Evolutionary conservation across 2,329 filamentous ascomycete species (phyloP), one percentile per base, ranked within the genome.

Genomic region (Fusarium kyushuense): DNA sequence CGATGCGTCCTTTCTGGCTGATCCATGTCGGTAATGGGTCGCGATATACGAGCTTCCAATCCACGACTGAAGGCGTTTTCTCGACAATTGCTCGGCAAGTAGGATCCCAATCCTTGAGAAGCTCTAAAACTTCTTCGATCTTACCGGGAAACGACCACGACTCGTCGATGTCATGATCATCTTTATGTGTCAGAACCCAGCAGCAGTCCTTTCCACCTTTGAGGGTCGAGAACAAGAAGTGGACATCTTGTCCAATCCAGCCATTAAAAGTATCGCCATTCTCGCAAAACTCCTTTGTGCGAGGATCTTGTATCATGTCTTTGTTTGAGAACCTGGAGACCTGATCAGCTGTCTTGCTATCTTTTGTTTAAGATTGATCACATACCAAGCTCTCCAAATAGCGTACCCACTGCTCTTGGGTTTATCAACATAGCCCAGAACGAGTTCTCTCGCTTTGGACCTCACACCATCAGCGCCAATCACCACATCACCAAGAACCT

Each of bases 191-290:
- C 23, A 87, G 77, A 5, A 88, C 86, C 86, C 86, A 89, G 68
- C 82, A 86, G 71, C 84, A 87, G 58, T 72, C 70, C 10, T 63
- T 65, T 2, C 70, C 70, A 1, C 62, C 70, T n/a, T 72, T 88
- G 67, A 88, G 83, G 5, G 86, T 86, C 8, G 84, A 84, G 69
- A 87, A 87, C 2, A 88, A 76, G 63, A 87, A 85, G 67, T 87
- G 85, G 49, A 69, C 57, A 19, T 67, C 69, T 32, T 63, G 48
- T 6, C 69, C 65, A 14, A 71, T 84, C 86, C 83, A 85, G 27
- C 86, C 86, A 55, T 86, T 86, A 76, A 88, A 87, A 0, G 84
- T 86, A 72, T 89, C 86, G 33, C 85, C 86, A 58, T 87, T 80
- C 33, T 78, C 79, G 66, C 85, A 87, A 56, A 87, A 86, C 35